Conservation (phyloP, 1,284 basidiomycete genomes). For the Rhodotorula sp. region DNA sequence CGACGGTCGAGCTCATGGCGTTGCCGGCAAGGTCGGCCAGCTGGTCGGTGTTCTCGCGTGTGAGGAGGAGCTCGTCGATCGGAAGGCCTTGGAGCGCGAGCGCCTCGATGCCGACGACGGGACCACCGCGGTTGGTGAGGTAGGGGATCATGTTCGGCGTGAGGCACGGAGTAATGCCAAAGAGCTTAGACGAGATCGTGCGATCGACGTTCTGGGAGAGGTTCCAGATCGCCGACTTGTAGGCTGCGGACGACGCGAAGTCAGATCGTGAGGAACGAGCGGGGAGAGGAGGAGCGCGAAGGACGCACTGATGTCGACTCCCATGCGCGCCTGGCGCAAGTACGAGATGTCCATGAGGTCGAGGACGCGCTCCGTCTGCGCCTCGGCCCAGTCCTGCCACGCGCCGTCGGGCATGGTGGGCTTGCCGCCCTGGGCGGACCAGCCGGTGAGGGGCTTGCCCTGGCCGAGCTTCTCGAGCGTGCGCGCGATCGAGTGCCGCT, state of each 20-base stretch:
- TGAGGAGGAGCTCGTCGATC: slow-evolving; percentile 84
- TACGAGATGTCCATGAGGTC: slow-evolving; percentile 90
- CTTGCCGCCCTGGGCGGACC: slow-evolving; percentile 90
- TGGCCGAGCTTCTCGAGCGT: slow-evolving; percentile 79
- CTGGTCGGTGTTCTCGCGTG: slow-evolving; percentile 89
- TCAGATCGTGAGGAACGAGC: not conserved
- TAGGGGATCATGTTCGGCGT: slow-evolving; percentile 92
- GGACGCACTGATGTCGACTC: slow-evolving; percentile 69
- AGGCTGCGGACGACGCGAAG: slow-evolving; percentile 4
- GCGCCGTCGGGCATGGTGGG: slow-evolving; percentile 86
- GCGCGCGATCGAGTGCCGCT: slow-evolving; percentile 82
- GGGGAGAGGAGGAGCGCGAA: not conserved
- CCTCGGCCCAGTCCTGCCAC: slow-evolving; percentile 90
- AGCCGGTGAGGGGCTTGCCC: slow-evolving; percentile 83
- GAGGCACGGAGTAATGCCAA: slow-evolving; percentile 61
- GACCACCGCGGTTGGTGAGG: slow-evolving; percentile 93
- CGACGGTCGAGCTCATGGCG: slow-evolving; percentile 95
- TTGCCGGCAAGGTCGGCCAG: slow-evolving; percentile 93
- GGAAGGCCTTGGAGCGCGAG: slow-evolving; percentile 91
- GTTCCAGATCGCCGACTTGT: slow-evolving; percentile 74
- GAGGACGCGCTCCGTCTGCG: slow-evolving; percentile 90
- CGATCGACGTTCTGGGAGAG: slow-evolving; percentile 85
- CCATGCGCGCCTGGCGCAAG: slow-evolving; percentile 75
- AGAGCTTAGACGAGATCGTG: slow-evolving; percentile 26
- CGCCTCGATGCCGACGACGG: slow-evolving; percentile 89